A percentile compares a stretch with the other conserved stretches of the same genome.
Conservation (phyloP, 306 rosid genomes). For the Gillenia trifoliata region DNA sequence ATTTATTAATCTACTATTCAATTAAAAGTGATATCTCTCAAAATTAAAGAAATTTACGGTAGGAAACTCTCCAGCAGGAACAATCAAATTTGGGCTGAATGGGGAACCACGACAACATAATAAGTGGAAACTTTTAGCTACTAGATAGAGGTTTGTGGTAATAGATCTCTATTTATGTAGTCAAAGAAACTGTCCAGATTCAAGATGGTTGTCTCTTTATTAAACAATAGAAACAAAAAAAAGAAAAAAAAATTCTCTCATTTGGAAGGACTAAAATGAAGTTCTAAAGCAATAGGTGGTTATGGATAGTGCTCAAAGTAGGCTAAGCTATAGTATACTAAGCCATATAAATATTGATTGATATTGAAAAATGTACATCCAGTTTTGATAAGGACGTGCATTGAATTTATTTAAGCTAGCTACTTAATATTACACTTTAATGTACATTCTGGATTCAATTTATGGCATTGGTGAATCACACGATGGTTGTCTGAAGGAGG, state of each 20-base stretch:
- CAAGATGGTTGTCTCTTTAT: neutral
- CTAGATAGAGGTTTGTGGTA: neutral
- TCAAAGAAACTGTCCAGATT: constrained; percentile 3
- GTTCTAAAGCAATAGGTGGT: neutral
- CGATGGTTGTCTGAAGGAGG: too few species aligned
- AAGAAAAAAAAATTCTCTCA: too few species aligned
- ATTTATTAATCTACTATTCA: too few species aligned
- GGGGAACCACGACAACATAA: neutral
- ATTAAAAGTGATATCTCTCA: too few species aligned
- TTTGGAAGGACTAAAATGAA: neutral
- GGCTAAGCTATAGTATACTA: too few species aligned
- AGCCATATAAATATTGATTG: neutral
- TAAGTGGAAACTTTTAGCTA: neutral
- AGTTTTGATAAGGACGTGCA: neutral
- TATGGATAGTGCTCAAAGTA: neutral
- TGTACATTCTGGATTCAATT: too few species aligned
- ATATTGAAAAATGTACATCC: neutral
- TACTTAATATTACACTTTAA: too few species aligned
- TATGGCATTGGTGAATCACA: too few species aligned
- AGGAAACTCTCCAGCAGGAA: neutral
- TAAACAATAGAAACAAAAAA: too few species aligned
- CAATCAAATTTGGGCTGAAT: too few species aligned
- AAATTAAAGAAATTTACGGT: neutral
- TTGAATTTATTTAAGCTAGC: too few species aligned
- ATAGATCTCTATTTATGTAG: neutral